Conservation (phyloP, 108 stramenopile species). For the Craspedostauros australis region DNA sequence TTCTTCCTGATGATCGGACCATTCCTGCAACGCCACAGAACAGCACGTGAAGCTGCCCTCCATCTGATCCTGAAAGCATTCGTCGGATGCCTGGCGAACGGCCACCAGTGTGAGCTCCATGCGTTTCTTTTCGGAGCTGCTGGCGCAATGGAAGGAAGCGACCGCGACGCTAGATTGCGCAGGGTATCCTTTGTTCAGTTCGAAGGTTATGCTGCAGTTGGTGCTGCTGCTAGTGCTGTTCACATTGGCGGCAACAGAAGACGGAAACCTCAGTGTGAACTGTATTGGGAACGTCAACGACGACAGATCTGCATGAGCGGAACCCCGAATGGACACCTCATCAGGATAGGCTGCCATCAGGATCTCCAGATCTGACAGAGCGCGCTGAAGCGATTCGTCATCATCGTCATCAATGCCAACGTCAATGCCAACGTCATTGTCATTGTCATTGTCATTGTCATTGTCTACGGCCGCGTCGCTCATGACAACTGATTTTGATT, state of each 20-base stretch:
- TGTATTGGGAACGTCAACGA: slow-evolving; percentile 4
- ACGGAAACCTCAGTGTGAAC: slow-evolving; percentile 6
- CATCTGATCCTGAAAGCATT: slow-evolving; percentile 5
- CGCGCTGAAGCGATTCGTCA: slow-evolving; percentile 21
- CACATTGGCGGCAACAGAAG: no score
- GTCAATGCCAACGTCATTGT: no score
- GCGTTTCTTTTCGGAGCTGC: not conserved
- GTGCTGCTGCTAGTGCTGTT: no score
- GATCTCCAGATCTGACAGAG: slow-evolving; percentile 27
- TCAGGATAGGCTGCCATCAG: slow-evolving; percentile 21
- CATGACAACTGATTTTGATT: no score
- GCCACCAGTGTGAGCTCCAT: slow-evolving; percentile 9
- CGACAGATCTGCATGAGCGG: not conserved
- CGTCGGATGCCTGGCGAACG: slow-evolving; percentile 3
- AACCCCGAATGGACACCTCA: no score
- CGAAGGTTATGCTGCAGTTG: no score
- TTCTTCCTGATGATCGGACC: slow-evolving; percentile 5
- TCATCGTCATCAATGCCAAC: no score
- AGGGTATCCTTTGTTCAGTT: slow-evolving; percentile 18
- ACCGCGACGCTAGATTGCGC: not conserved
- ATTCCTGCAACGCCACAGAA: slow-evolving; percentile 18
- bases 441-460: no score
- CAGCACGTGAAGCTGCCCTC: slow-evolving; percentile 23
- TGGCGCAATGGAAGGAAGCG: slow-evolving; percentile 7
- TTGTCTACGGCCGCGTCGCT: no score